phyloP scores from a whole-genome alignment of 176 grass and related monocot genomes.

The Puya raimondii region DNA sequence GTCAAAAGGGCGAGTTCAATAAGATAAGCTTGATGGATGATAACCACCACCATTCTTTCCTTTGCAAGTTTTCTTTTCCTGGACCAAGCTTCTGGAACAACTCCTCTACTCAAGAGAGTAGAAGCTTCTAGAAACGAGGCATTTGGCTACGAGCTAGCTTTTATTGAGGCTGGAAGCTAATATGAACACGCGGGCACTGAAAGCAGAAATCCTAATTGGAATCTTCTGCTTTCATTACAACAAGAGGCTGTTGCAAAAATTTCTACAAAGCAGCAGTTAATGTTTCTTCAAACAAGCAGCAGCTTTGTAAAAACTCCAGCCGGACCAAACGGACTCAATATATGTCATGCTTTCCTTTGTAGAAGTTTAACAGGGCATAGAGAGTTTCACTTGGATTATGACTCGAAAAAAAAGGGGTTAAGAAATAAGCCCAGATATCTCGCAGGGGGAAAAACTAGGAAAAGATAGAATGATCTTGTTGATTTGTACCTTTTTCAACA shows the following conservation, averaged over 20 bases:
- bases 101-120: too few species aligned
- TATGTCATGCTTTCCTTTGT: neutral
- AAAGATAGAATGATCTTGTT: neutral
- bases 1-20: neutral
- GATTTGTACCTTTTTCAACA: conserved; percentile 68
- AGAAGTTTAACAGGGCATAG: neutral
- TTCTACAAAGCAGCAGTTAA: neutral
- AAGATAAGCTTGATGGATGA: too few species aligned
- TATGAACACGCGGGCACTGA: too few species aligned
- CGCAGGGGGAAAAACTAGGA: neutral
- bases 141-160: too few species aligned
- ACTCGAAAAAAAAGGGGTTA: too few species aligned
- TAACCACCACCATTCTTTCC: too few species aligned
- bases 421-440: too few species aligned
- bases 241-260: neutral
- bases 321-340: neutral
- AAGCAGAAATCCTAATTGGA: too few species aligned
- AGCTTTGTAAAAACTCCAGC: neutral
- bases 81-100: too few species aligned
- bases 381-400: neutral
- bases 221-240: neutral
- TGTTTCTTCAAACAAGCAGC: neutral
- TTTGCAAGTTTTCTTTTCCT: too few species aligned
- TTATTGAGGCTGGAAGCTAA: too few species aligned
- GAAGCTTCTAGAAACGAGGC: too few species aligned